Base-by-base conservation (phyloP, 1,284 basidiomycete species). In the Papiliotrema flavescens region DNA sequence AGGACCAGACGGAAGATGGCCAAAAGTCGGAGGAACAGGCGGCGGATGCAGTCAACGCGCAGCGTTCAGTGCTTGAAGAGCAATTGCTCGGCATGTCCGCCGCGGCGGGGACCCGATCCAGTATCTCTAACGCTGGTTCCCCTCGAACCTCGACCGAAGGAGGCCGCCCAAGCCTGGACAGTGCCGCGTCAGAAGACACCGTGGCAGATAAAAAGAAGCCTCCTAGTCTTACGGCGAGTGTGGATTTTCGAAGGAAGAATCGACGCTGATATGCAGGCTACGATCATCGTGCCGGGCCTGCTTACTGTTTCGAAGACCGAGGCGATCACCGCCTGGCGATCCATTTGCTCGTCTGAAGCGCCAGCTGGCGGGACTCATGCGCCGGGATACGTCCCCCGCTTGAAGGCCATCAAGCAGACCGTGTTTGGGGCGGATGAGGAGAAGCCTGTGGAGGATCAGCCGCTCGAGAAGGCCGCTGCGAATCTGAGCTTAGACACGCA, bases 221-320 rank as follows among this genome's bases (percentile, higher is more conserved):
- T 7, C 77, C 77, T 0, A 75, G 71, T 54, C 57, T 78, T 17
- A 71, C 74, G n/a, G 75, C 74, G 47, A 56, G 75, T 61, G 2
- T 13, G 13, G 6, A 28, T 34, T 3, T 35, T 26, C 13, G 23
- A 13, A 1, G 28, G 15, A 9, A 3, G 45, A 15, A 23, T 22
- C n/a, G 41, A 46, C 19, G 23, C 19, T 45, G 1, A 3, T 8
- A 22, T 44, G 23, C n/a, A 75, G 62, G 76, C 75, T 1, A 73
- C 78, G 35, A 79, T 81, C 54, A 67, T 79, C 54, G 75, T 79
- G 0, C 78, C 80, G 1, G 80, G 80, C 11, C 73, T 81, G 8
- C 63, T 79, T 17, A 70, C 77, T 15, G 74, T 79, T 5, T 74
- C 71, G 2, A 61, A 63, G 13, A 72, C 71, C 20, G 80, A 80